Evolutionary conservation across 352 stramenopile species (phyloP), one percentile per base, ranked within the genome.

Genomic region (Globisporangium irregulare): DNA sequence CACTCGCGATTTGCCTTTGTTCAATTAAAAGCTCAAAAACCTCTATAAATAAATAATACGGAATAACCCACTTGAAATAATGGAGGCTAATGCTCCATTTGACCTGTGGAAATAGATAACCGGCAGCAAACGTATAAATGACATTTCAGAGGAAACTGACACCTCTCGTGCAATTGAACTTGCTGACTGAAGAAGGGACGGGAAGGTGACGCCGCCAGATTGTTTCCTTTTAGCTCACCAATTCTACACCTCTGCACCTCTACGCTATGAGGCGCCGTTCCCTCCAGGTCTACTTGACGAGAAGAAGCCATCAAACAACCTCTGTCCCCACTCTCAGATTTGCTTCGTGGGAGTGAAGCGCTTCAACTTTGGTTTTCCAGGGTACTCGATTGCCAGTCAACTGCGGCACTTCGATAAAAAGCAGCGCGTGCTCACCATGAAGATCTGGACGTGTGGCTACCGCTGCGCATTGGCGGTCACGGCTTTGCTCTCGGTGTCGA

Each of bases 361-460:
- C 53, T 59, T 29, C 14, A 1, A 10, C 43, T 51, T 51, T 18
- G 43, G 20, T 22, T 24, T 18, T 12, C 15, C 15, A 38, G 34
- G 34, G 34, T 38, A 38, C 43, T 20, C 43, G 8, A 22, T 22
- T 51, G 43, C 43, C 15, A 51, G 43, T 9, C 14, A 50, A n/a
- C 12, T n/a, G 9, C 25, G n/a, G 20, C 53, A 38, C 6, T 32
- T 32, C 27, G 27, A 32, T 32, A 32, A 32, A 32, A 32, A 32
- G 27, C 27, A 32, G 27, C 3, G 27, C 3, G 27, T 4, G 27
- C 53, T 38, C 4, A 22, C 20, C 7, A 59, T 59, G 53, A 41
- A 59, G 25, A 59, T 59, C 53, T 59, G 53, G 53, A 22, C 53
- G 53, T 29, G 53, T 14, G 25, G 53, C 25, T 59, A 38, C 25